Evolutionary conservation across 257 asterid species (phyloP), one percentile per base, ranked within the genome.

Genomic region (Solanum boliviense): DNA sequence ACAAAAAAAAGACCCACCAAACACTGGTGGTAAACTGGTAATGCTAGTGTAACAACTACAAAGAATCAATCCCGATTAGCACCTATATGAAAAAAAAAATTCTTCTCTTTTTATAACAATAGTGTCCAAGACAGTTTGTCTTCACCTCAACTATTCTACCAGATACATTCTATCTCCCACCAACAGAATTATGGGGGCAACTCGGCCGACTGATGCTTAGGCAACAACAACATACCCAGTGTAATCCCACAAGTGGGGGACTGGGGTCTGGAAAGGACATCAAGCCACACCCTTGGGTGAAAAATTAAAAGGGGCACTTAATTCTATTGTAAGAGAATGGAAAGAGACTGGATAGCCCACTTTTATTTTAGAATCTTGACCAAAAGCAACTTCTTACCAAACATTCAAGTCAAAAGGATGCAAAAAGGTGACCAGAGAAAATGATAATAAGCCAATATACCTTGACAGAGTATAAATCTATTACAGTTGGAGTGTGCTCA

Each of bases 401-500:
- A 81, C 39, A 46, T 38, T 5, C 6, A 81, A 81, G 70, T 48
- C 41, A 81, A 81, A 46, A 46, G 44, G 85, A 81, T 29, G 32
- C 68, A 31, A 46, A 38, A 29, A 81, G 85, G n/a, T 31, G 48
- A 81, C 68, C 60, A 29, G 31, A 44, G 20, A 44, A 29, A 48
- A 76, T 76, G 68, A 5, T 9, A 48, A 81, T 29, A 81, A 81
- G 85, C 4, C 39, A 25, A 73, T 83, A 88, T 91, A 97, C 99
- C 99, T 97, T 97, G 88, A 94, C 98, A 3, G 98, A 95, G 92
- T 97, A 97, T 89, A 96, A 90, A 90, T 97, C 99, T 85, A 97
- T 97, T 71, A 94, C 99, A n/a, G 99, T 97, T 32, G 99, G 99
- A 85, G 99, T 96, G 93, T 97, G 99, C 83, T 92, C 92, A 62